Base-by-base conservation (phyloP, 1,139 yeast species). In the Taphrina sp. region DNA sequence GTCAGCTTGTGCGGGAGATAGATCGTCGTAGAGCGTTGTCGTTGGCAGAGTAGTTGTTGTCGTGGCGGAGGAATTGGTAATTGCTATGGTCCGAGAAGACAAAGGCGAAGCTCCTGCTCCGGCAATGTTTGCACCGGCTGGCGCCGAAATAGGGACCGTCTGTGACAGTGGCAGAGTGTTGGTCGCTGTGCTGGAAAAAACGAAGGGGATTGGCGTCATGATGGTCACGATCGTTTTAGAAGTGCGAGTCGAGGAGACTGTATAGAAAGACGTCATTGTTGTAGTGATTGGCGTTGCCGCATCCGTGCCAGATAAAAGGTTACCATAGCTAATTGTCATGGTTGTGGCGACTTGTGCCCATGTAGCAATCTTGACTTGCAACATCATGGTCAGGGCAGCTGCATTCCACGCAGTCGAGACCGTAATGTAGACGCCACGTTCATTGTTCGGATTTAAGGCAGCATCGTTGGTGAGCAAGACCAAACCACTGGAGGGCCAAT, bases 401-500 rank as follows among this genome's bases (percentile, higher is more conserved):
- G 36, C 36, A 33, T 33, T 33, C 36, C 36, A 33, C 5, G 36
- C 36, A 33, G 36, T 33, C n/a, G 17, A n/a, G 5, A 33, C 4
- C 12, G 36, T 33, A 5, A 33, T 33, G 16, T 33, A 33, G 4
- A 33, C 17, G 5, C 36, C 36, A n/a, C 36, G 36, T 12, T 33
- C 36, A 17, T 33, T 33, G 17, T 5, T 5, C 36, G n/a, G 4
- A 12, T 33, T 33, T 14, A 33, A 17, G 4, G 17, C 36, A 5
- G 36, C 17, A 5, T 14, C n/a, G 16, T 33, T 33, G 12, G 36
- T 33, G 36, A 33, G n/a, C 17, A 33, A 17, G 4, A 33, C 36
- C 36, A 33, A 17, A n/a, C 36, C 36, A 33, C n/a, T 33, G n/a
- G 36, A 33, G n/a, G 36, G 36, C 36, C 36, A 33, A 33, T 33